These are phyloP conservation scores for Diaporthe batatas DNA, from an alignment of 2,329 filamentous ascomycete genomes.

Conservation along the genomic window DNA sequence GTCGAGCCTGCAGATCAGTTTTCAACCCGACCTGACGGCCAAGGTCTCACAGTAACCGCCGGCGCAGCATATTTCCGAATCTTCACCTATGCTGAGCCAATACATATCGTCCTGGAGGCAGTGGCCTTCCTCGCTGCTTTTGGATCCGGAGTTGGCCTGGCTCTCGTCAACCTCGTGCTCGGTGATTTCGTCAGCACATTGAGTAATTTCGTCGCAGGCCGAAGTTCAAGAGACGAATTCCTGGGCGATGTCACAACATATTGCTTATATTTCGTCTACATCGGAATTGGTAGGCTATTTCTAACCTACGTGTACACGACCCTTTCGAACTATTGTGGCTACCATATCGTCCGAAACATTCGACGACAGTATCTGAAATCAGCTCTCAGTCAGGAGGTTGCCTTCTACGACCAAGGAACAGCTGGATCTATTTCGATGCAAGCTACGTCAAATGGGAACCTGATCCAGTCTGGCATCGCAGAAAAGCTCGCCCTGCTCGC, in stretches of 20 bases:
- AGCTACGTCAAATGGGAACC: conserved; percentile 1
- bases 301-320: neutral
- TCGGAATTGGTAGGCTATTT: neutral
- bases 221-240: neutral
- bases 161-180: conserved; percentile 18
- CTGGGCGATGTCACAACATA: conserved; percentile 5
- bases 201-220: conserved; percentile 5
- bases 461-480: conserved; percentile 10
- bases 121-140: conserved; percentile 2
- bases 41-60: neutral
- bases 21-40: neutral
- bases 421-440: conserved; percentile 54
- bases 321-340: conserved; percentile 1
- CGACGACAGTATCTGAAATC: conserved; percentile 56
- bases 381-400: conserved; percentile 65
- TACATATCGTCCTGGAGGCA: neutral
- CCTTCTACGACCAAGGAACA: conserved; percentile 64
- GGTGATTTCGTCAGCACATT: conserved; percentile 5
- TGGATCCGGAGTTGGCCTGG: conserved; percentile 1
- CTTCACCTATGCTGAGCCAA: conserved; percentile 16
- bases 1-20: neutral
- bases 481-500: conserved; percentile 50
- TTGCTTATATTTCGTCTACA: conserved; percentile 11
- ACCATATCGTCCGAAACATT: conserved; percentile 43
- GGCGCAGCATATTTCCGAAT: neutral